Evolutionary conservation across 768 basidiomycete genomes (phyloP).

Genomic region (Phanerodontia chrysosporium): DNA sequence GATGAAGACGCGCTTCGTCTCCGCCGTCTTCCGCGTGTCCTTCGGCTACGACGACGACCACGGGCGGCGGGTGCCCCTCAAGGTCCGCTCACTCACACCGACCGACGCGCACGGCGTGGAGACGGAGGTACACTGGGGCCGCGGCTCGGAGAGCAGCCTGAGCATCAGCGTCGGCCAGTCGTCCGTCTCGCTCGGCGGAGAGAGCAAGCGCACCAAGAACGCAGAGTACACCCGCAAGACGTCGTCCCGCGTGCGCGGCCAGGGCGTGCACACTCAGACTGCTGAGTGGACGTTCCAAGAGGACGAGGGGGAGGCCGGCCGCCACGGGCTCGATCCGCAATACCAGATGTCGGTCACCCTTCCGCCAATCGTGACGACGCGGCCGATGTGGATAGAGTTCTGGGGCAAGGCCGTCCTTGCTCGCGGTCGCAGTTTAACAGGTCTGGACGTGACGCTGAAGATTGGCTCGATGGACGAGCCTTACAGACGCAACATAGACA

Average conservation of each 20-base stretch:
- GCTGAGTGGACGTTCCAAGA: neutral
- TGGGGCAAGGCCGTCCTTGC: neutral
- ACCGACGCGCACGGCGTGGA: neutral
- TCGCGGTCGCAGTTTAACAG: neutral
- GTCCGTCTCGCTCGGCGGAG: neutral
- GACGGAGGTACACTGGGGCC: neutral
- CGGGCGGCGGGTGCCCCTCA: neutral
- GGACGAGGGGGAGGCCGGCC: neutral
- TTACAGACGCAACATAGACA: neutral
- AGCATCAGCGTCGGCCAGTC: neutral
- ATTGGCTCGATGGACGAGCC: neutral
- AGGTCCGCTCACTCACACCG: neutral
- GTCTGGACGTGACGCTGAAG: neutral
- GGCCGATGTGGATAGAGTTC: neutral
- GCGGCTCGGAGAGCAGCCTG: neutral
- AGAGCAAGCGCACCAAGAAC: neutral
- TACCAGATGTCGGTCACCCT: neutral
- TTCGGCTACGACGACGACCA: neutral
- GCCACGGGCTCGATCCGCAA: neutral
- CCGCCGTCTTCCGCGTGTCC: neutral
- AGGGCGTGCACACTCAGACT: neutral
- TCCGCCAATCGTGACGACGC: neutral
- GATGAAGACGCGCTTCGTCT: neutral
- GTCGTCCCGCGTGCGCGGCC: neutral
- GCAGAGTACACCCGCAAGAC: neutral